Evolutionary conservation across 768 basidiomycete genomes (phyloP).

Genomic region (Lentinula detonsa): DNA sequence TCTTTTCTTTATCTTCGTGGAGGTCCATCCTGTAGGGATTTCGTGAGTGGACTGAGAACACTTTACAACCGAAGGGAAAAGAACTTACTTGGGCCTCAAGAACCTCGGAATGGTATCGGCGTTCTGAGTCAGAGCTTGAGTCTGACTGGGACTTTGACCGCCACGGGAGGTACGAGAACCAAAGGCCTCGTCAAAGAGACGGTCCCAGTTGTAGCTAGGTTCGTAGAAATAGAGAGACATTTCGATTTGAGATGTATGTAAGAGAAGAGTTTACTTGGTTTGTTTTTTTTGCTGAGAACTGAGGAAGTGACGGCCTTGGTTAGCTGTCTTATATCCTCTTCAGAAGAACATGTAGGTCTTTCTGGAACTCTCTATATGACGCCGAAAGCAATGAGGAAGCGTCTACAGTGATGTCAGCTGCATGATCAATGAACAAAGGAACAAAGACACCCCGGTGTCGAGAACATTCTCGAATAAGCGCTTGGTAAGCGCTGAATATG

Average conservation of each 20-base stretch:
- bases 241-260: background rate
- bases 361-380: background rate
- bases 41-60: background rate
- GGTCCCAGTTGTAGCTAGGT: conserved; percentile 39
- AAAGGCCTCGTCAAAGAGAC: conserved; percentile 34
- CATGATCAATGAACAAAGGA: background rate
- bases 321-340: background rate
- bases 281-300: background rate
- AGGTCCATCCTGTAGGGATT: conserved; percentile 46
- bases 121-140: conserved; percentile 6
- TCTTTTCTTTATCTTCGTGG: conserved; percentile 41
- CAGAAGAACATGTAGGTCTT: background rate
- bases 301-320: background rate
- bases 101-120: conserved; percentile 6
- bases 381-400: background rate
- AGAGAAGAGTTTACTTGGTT: background rate
- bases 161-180: conserved; percentile 8
- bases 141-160: conserved; percentile 3
- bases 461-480: background rate
- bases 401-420: background rate
- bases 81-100: conserved; percentile 27
- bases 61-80: background rate
- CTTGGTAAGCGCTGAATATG: background rate
- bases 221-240: conserved; percentile 34
- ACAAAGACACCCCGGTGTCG: background rate